Evolutionary conservation across 768 basidiomycete genomes (phyloP), one percentile per base, ranked within the genome.

Genomic region (Coprinopsis sp.): DNA sequence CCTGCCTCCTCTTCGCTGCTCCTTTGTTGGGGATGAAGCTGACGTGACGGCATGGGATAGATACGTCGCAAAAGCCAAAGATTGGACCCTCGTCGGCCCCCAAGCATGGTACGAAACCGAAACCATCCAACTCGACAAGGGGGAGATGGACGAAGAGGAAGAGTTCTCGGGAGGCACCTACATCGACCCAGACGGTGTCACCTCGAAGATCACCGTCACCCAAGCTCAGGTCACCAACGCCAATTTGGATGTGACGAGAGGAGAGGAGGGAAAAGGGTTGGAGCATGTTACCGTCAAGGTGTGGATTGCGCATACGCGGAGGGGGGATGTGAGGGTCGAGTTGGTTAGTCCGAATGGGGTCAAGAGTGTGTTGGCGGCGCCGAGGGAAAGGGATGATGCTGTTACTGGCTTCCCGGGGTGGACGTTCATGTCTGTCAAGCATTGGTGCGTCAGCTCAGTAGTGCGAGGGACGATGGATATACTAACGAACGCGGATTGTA

Each of bases 341-440:
- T 58, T 98, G 25, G 61, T 71, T 16, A 94, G 91, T 56, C 95
- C 95, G 0, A 79, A 78, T 33, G 92, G 91, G 6, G 71, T 97
- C 47, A 81, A 70, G 58, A 95, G 92, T 64, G 72, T 95, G 12
- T 65, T 99, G 33, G 94, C 88, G 16, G 78, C 80, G 23, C 71
- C 72, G 42, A 77, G 95, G 44, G 58, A 71, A 40, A 71, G 73
- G 14, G 95, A 99, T 58, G 63, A 66, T 21, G 81, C 77, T 3
- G 62, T 59, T 10, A 75, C 71, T 8, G 96, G 96, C 3, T 95
- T 77, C 63, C 79, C 79, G 27, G 94, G 90, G 2, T 99, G 95
- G 95, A 83, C 77, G 29, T 99, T 99, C 62, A 97, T 96, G 92
- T 80, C 81, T 27, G 76, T 97, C 46, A 99, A 98, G 65, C 95